These are phyloP conservation scores for Citrus australasica DNA, from an alignment of 345 rosid genomes.

Conservation along the genomic window DNA sequence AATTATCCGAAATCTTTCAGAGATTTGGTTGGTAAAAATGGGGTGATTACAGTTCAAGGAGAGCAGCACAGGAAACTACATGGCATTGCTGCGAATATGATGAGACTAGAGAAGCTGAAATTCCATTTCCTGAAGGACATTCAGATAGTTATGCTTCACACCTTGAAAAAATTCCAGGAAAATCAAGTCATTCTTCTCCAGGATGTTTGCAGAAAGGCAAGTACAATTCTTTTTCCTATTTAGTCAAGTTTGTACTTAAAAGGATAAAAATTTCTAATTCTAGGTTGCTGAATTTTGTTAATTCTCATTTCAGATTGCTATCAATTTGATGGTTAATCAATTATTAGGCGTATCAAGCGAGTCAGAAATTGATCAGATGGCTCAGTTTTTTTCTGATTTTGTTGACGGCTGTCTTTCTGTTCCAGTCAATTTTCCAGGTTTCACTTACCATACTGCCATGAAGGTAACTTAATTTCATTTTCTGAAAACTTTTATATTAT, in stretches of 20 bases:
- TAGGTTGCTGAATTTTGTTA: not conserved
- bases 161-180: constrained; percentile 33
- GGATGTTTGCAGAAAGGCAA: constrained; percentile 82
- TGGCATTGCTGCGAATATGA: constrained; percentile 71
- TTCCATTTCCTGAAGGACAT: constrained; percentile 62
- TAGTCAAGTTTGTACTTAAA: not conserved
- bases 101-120: constrained; percentile 72
- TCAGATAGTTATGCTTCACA: constrained; percentile 52
- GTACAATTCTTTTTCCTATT: not conserved
- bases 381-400: constrained; percentile 69
- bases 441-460: constrained; percentile 72
- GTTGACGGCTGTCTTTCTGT: constrained; percentile 88
- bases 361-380: constrained; percentile 70
- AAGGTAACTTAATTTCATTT: constrained; percentile 35
- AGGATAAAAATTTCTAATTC: no score
- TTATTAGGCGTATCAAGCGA: constrained; percentile 60
- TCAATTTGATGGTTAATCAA: constrained; percentile 82
- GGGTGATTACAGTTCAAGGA: constrained; percentile 75
- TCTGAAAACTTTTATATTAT: not conserved
- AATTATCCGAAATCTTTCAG: constrained; percentile 86
- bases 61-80: constrained; percentile 77
- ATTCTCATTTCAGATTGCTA: constrained; percentile 52
- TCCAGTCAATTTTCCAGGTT: constrained; percentile 76
- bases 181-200: constrained; percentile 60
- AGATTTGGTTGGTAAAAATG: constrained; percentile 82